These are phyloP conservation scores for Oryza coarctata DNA, from an alignment of 176 grass and related monocot genomes.

Conservation along the genomic window DNA sequence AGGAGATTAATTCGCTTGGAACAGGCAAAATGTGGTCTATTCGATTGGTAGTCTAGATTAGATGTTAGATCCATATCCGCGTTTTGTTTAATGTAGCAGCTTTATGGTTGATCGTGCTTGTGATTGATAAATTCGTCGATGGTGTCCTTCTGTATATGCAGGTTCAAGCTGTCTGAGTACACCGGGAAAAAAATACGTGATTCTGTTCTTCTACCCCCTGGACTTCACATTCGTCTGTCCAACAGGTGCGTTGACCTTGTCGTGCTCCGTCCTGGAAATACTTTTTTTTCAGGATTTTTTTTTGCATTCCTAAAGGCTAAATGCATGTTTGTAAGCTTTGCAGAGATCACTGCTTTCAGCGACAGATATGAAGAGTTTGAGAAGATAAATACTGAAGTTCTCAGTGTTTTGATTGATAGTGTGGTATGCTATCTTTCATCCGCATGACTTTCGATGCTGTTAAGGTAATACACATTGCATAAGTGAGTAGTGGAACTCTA, in stretches of 20 bases:
- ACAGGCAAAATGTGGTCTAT: not conserved
- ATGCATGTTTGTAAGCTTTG: not conserved
- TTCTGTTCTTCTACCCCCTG: conserved; percentile 76
- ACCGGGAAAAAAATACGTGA: conserved; percentile 72
- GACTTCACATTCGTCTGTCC: conserved; percentile 76
- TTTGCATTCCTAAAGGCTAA: not conserved
- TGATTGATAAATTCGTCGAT: not conserved
- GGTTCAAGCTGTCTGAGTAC: conserved; percentile 78
- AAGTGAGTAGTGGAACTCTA: not conserved
- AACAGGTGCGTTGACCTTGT: conserved; percentile 38
- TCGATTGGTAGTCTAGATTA: not conserved
- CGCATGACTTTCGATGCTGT: not conserved
- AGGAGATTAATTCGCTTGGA: not conserved
- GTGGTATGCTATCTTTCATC: conserved; percentile 43
- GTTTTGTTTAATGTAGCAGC: not conserved
- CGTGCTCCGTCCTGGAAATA: not conserved
- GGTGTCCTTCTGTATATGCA: conserved; percentile 6
- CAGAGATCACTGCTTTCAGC: conserved; percentile 79
- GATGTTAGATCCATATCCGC: not conserved
- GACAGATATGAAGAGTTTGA: conserved; percentile 62
- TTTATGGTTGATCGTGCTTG: not conserved
- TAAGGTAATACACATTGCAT: not conserved
- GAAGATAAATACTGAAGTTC: conserved; percentile 68
- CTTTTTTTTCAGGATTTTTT: not conserved
- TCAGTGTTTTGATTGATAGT: conserved; percentile 68